Evolutionary conservation across 257 asterid species (phyloP), one percentile per base, ranked within the genome.

Genomic region (Solanum chilense): DNA sequence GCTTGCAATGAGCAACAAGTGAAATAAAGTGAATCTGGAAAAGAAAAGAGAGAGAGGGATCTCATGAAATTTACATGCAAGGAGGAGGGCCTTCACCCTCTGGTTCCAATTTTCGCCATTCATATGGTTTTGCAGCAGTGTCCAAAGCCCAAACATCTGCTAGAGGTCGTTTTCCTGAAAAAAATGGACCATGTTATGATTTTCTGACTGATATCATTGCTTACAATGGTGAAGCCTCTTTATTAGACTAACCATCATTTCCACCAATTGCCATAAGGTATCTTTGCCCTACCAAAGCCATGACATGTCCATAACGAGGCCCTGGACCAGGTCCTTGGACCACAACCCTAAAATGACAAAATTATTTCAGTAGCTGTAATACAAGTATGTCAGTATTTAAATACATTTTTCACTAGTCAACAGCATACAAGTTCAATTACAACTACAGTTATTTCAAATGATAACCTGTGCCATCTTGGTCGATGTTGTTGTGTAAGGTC

Each of bases 61-160:
- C 68, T 23, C 25, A 56, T 86, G 84, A 86, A 87, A 90, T 96
- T 93, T 90, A 97, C 99, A 97, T 97, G 99, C 99, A 97, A 85
- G 99, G 99, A 86, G 99, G 99, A 42, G 99, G 99, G 87, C 99
- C 99, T 93, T 97, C 99, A 44, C 99, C 99, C 93, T 96, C 99
- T 85, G 99, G 99, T 93, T 97, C 99, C 92, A 96, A 89, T 92
- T 97, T 97, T 89, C 99, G 93, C 99, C 99, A 97, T 91, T 97
- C 99, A 86, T 97, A 97, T 68, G 99, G 99, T 95, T 97, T 97
- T 47, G 99, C 99, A 91, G 99, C 99, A 85, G 99, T 97, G 91
- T 97, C 99, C 90, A 97, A 92, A 44, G 99, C 99, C 99, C 99
- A 97, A 5, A 97, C 99, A 92, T 97, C 99, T 91, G 99, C 99